Base-by-base conservation (phyloP, 345 rosid species). In the Combretum micranthum region DNA sequence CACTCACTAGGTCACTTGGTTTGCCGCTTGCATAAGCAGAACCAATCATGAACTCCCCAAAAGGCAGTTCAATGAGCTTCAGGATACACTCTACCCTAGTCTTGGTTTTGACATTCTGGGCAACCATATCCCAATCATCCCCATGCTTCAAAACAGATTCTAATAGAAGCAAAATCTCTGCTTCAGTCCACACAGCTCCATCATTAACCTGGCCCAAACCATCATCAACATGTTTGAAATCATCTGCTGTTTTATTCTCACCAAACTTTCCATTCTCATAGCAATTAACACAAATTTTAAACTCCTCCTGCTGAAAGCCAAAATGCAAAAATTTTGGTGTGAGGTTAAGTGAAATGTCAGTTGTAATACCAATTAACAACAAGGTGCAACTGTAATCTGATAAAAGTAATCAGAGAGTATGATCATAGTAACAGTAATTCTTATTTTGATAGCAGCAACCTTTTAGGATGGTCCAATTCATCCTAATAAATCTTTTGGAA, bases 41-140 rank as follows among this genome's bases (percentile, higher is more conserved):
- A 50, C 79, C 70, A 64, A 75, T 68, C 55, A 80, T 65, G 69
- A 83, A 65, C 62, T 85, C 88, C 56, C 97, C 95, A 62, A 93
- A 83, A 2, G 99, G 99, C 50, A 89, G 75, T 75, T 89, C 99
- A 52, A 93, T 80, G 53, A 93, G 77, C 74, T 87, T 93, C 13
- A 87, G 56, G 62, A 93, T 83, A 63, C 99, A 93, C 55, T 89
- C 96, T 1, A 81, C 70, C 65, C 81, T 87, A 48, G 69, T 79
- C 82, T 87, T 93, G 19, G 87, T 82, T 53, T 74, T 72, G 67
- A 93, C 84, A 72, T 73, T 77, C 69, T 78, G 82, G 10, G 94
- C 87, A 69, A 89, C 86, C 62, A 89, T 88, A 54, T 89, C 97
- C 99, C 99, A 93, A 57, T 93, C 82, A 58, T 89, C 85, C 43